phyloP scores from a whole-genome alignment of 148 eudicot genomes.

The Persicaria maculosa region DNA sequence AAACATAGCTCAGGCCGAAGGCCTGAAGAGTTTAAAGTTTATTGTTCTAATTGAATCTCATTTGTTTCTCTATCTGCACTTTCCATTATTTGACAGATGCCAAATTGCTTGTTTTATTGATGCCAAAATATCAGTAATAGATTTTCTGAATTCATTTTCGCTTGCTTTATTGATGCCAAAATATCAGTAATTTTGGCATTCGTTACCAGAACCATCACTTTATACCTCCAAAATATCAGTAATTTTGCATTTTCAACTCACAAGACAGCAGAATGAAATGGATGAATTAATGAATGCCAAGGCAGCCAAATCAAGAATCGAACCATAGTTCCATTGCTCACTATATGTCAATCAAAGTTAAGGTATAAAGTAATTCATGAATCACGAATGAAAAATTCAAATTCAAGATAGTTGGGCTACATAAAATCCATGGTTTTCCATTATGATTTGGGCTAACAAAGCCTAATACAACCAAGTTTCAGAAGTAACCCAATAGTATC shows the following conservation, averaged over 20 bases:
- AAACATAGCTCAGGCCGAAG: slow-evolving; percentile 10
- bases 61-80: too few species aligned
- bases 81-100: background rate
- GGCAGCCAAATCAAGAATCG: background rate
- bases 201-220: too few species aligned
- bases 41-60: background rate
- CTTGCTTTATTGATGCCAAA: too few species aligned
- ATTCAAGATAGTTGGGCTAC: background rate
- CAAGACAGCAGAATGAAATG: background rate
- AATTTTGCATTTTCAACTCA: background rate
- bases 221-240: too few species aligned
- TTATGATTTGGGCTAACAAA: slow-evolving; percentile 4
- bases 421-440: background rate
- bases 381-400: background rate
- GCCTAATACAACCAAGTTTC: background rate
- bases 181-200: too few species aligned
- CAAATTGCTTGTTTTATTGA: background rate
- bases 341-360: background rate
- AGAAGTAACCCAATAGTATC: slow-evolving; percentile 3
- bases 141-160: too few species aligned
- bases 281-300: background rate
- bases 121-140: too few species aligned
- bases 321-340: background rate
- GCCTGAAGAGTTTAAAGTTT: slow-evolving; percentile 8
- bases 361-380: too few species aligned